Percentiles rank a stretch among this genome's conserved stretches.
Conservation (phyloP, 192 early-diverging fungal genomes). For the Backusella liffmaniae region DNA sequence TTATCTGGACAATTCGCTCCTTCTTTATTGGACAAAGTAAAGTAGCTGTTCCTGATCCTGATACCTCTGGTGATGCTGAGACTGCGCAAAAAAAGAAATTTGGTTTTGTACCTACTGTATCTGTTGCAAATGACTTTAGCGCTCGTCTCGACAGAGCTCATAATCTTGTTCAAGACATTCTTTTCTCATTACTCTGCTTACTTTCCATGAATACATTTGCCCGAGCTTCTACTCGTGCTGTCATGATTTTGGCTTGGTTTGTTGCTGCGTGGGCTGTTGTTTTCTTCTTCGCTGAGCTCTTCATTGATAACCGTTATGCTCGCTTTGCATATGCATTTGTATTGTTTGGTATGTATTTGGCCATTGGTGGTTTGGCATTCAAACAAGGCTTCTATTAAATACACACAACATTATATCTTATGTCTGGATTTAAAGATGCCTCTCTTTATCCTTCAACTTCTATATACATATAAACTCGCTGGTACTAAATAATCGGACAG, state of each 20-base stretch:
- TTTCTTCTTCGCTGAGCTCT: conserved; percentile 9
- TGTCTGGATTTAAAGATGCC: too few species aligned
- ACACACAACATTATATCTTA: not conserved
- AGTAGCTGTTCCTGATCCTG: not conserved
- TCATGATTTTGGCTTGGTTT: conserved; percentile 40
- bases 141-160: conserved; percentile 24
- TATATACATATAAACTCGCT: not conserved
- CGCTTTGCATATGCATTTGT: conserved; percentile 6
- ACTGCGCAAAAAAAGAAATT: not conserved
- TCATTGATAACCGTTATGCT: conserved; percentile 6
- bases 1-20: conserved; percentile 13
- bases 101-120: not conserved
- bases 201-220: conserved; percentile 39
- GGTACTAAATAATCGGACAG: too few species aligned
- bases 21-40: not conserved
- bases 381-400: conserved; percentile 8
- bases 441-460: not conserved
- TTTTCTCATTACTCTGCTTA: conserved; percentile 29
- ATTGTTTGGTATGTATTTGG: conserved; percentile 13
- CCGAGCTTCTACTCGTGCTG: conserved; percentile 31
- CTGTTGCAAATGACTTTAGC: not conserved
- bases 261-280: conserved; percentile 11
- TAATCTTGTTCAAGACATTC: conserved; percentile 27
- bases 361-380: conserved; percentile 17
- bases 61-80: not conserved